Base-by-base conservation (phyloP, 306 rosid genomes). In the Vicia faba region DNA sequence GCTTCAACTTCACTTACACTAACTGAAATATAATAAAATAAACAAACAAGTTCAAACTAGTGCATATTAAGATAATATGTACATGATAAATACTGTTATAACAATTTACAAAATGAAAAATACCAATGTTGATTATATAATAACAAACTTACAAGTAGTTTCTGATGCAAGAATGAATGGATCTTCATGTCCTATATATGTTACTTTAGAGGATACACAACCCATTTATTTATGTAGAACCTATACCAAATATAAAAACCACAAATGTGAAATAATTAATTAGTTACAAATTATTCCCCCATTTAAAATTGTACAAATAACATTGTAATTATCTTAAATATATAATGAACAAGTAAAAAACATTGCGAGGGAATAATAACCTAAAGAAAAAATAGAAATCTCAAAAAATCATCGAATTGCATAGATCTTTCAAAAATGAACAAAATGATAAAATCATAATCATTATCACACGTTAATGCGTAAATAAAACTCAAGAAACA, bases 1-100 rank as follows among this genome's bases (percentile, higher is more conserved):
- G 98, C 98, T 86, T 92, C 98, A 75, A 89, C 88, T 68, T 92
- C 98, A 14, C 89, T 89, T 10, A 92, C 87, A 11, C 88, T 80
- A 41, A 92, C 98, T 92, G 83, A 18, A 71, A 82, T 73, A 61
- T 9, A 84, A 33, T 33, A 39, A 80, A 46, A 38, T 56, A 62
- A 45, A 64, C 18, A 69, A 68, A 55, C 26, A 72, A 36, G 20
- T 75, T 64, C 18, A 75, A 35, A 6, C 43, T 8, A 36, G 9
- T 33, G 8, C 11, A 61, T 60, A 33, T 4, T 33, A 61, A 45
- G 7, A 16, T 6, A 46, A 33, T 33, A 7, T 7, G 26, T 23
- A 2, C 0, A 10, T 31, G 51, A 74, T 58, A 51, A 33, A 57
- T 10, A 59, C 36, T 15, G 9, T 23, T 23, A 25, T 29, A 57